phyloP scores from a whole-genome alignment of 2,329 filamentous ascomycete genomes.

The Aspergillus ibericus region DNA sequence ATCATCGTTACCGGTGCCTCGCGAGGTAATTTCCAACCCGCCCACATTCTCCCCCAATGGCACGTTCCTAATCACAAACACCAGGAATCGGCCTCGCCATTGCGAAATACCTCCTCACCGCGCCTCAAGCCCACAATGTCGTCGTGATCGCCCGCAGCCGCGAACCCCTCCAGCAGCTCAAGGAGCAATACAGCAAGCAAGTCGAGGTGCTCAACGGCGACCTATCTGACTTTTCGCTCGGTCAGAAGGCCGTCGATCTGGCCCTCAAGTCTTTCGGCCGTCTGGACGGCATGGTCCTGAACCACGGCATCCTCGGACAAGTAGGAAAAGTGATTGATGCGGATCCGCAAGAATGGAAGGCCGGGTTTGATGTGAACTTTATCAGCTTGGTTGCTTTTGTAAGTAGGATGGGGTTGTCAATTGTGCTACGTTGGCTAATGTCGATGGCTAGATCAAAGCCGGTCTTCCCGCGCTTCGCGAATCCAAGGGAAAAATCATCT shows the following conservation, averaged over 20 bases:
- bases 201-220: slow-evolving; percentile 61
- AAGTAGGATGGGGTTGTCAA: slow-evolving; percentile 31
- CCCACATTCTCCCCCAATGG: not conserved
- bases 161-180: slow-evolving; percentile 55
- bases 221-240: slow-evolving; percentile 54
- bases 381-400: slow-evolving; percentile 80
- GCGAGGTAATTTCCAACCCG: slow-evolving; percentile 47
- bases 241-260: slow-evolving; percentile 62
- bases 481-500: slow-evolving; percentile 36
- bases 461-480: slow-evolving; percentile 34
- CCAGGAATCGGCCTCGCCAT: slow-evolving; percentile 65
- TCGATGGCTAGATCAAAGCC: slow-evolving; percentile 26
- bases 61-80: not conserved
- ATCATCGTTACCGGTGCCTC: slow-evolving; percentile 71
- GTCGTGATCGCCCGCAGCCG: slow-evolving; percentile 59
- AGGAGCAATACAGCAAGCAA: slow-evolving; percentile 53
- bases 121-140: slow-evolving; percentile 53
- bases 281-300: slow-evolving; percentile 81
- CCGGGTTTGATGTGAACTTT: slow-evolving; percentile 78
- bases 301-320: slow-evolving; percentile 80
- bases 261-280: slow-evolving; percentile 68
- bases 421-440: not conserved
- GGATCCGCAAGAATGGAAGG: slow-evolving; percentile 71
- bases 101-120: slow-evolving; percentile 58
- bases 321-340: slow-evolving; percentile 69